These are phyloP conservation scores for Phyllosticta citribraziliensis DNA, from an alignment of 2,329 filamentous ascomycete species.

Conservation along the genomic window DNA sequence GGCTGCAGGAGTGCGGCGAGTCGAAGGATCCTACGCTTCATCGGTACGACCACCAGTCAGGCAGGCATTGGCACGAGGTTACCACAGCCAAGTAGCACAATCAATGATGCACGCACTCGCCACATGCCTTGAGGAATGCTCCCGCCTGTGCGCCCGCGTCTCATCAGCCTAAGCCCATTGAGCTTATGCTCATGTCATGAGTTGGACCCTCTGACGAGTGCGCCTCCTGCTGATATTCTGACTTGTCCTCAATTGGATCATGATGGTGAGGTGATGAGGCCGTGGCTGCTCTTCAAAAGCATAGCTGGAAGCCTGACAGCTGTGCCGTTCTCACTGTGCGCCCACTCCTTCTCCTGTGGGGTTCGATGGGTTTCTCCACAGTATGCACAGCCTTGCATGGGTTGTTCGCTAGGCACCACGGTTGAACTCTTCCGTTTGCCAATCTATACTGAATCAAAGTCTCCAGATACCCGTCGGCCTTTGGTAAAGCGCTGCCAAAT, in stretches of 20 bases:
- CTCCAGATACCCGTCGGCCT: neutral
- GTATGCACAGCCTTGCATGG: neutral
- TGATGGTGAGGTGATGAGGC: neutral
- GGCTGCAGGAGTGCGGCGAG: neutral
- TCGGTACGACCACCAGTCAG: neutral
- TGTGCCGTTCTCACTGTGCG: neutral
- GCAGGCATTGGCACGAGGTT: neutral
- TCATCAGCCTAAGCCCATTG: neutral
- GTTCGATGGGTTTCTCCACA: neutral
- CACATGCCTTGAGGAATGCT: neutral
- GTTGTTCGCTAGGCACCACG: neutral
- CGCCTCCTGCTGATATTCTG: neutral
- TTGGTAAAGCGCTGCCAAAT: neutral
- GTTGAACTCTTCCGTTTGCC: neutral
- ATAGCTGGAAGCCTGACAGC: neutral
- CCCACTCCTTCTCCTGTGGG: neutral
- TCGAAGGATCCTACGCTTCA: neutral
- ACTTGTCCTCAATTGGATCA: neutral
- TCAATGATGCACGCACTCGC: neutral
- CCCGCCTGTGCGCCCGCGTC: neutral
- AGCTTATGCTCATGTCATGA: neutral
- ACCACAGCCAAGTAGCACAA: neutral
- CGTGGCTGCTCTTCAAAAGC: neutral
- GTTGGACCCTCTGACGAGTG: neutral
- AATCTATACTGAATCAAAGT: neutral